Evolutionary conservation across 164 flowering plant species (phyloP).

Genomic region (Malania oleifera): DNA sequence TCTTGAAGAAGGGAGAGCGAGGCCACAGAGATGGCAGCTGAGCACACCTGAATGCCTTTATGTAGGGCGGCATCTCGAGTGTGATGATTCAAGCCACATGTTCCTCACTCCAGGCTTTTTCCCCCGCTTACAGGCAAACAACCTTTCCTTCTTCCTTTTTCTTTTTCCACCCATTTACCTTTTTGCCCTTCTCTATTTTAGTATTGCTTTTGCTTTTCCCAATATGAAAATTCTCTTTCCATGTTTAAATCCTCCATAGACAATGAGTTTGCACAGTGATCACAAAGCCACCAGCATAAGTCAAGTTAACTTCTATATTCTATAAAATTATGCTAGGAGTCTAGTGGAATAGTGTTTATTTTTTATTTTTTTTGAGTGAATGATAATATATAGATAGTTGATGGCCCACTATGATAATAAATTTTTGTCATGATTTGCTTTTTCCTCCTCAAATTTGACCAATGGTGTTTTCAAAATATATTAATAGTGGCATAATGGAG

Average conservation of each 20-base stretch:
- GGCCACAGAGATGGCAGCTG: slow-evolving; percentile 63
- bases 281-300: no score
- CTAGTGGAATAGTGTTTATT: no score
- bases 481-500: no score
- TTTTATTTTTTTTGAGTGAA: no score
- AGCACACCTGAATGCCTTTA: slow-evolving; percentile 46
- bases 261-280: neutral
- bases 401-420: no score
- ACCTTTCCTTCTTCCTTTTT: neutral
- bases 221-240: no score
- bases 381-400: no score
- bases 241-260: no score
- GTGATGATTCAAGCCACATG: slow-evolving; percentile 87
- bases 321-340: neutral
- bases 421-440: no score
- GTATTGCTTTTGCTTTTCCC: no score
- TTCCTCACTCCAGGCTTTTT: slow-evolving; percentile 89
- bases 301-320: neutral
- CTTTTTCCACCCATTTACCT: neutral
- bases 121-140: slow-evolving; percentile 75
- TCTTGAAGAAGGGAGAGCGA: slow-evolving; percentile 79
- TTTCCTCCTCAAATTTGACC: no score
- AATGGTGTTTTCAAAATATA: no score
- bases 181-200: neutral
- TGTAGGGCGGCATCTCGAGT: slow-evolving; percentile 79